Base-by-base conservation (phyloP, 371 early-diverging fungal genomes). In the Saksenaea oblongispora region DNA sequence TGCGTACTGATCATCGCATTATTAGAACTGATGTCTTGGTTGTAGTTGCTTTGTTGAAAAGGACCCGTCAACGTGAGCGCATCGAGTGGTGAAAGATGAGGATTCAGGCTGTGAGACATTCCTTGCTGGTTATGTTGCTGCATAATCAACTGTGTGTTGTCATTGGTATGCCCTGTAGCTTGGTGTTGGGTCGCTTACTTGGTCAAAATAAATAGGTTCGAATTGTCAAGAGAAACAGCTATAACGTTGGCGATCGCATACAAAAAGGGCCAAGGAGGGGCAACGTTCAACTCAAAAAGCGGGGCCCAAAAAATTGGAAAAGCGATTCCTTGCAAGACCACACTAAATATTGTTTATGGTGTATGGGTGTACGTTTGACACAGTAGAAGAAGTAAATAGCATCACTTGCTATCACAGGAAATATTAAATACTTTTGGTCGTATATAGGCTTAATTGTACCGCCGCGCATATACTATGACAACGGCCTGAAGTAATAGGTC, bases 171-270 rank as follows among this genome's bases (percentile, higher is more conserved):
- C 17, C n/a, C 44, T 44, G 44, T 4, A 15, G 18, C 44, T 44
- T 44, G 44, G 18, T 8, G 11, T 44, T 15, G 44, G n/a, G 17
- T 44, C n/a, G 44, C 44, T 44, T 44, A 44, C 44, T 44, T 44
- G 44, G 7, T 11, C 7, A 44, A 22, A n/a, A n/a, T 44, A 44
- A 17, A 44, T 18, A 44, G n/a, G 17, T 44, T 44, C 17, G 7
- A 18, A 44, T 15, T 44, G n/a, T 13, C 44, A 44, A 44, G 44
- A n/a, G 44, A 44, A 44, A 13, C 36, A 36, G 17, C 44, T 44
- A 44, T 44, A 44, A 44, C 44, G 44, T 44, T 44, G 44, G 17
- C 44, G 44, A 44, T 44, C 44, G 44, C 44, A 44, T 44, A 44
- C 44, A 44, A 44, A 11, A 44, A 17, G 11, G 44, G 44, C 17